phyloP scores from a whole-genome alignment of 108 stramenopile species.

The Licmophora abbreviata region DNA sequence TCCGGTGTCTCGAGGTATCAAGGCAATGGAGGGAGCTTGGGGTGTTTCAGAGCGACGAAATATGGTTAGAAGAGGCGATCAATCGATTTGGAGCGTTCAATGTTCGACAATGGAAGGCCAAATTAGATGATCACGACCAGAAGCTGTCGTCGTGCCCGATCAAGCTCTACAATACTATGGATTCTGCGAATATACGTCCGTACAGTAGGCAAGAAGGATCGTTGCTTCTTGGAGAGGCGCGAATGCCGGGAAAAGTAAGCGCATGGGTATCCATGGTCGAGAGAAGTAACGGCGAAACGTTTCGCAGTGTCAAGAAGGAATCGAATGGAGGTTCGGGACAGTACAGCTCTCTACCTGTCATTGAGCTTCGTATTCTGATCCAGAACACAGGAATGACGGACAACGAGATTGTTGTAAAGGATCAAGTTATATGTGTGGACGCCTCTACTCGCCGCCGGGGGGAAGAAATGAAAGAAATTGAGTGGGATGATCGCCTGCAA shows the following conservation, averaged over 20 bases:
- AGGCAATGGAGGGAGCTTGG: slow-evolving; percentile 31
- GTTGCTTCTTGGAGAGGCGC: slow-evolving; percentile 40
- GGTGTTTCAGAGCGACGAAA: slow-evolving; percentile 32
- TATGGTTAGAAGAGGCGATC: slow-evolving; percentile 52
- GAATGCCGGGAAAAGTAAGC: slow-evolving; percentile 40
- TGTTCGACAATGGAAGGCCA: slow-evolving; percentile 64
- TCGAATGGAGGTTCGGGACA: background rate
- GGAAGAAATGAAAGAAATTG: slow-evolving; percentile 59
- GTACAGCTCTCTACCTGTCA: slow-evolving; percentile 45
- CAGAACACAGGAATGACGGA: slow-evolving; percentile 65
- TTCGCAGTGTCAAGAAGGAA: slow-evolving; percentile 40
- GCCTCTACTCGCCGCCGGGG: slow-evolving; percentile 72
- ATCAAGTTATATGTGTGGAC: slow-evolving; percentile 65
- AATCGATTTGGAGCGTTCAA: slow-evolving; percentile 56
- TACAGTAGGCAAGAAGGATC: slow-evolving; percentile 26
- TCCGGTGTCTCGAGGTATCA: slow-evolving; percentile 33
- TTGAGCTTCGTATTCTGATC: slow-evolving; percentile 64
- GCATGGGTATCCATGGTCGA: slow-evolving; percentile 72
- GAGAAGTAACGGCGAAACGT: slow-evolving; percentile 80
- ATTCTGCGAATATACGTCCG: slow-evolving; percentile 53
- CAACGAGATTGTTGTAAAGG: slow-evolving; percentile 29
- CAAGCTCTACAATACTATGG: slow-evolving; percentile 54
- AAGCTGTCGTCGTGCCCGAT: slow-evolving; percentile 1
- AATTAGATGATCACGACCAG: slow-evolving; percentile 43
- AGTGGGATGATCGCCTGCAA: slow-evolving; percentile 60